Conservation (phyloP, 2,329 filamentous ascomycete genomes). For the Paracorniculantispora psalliotae region DNA sequence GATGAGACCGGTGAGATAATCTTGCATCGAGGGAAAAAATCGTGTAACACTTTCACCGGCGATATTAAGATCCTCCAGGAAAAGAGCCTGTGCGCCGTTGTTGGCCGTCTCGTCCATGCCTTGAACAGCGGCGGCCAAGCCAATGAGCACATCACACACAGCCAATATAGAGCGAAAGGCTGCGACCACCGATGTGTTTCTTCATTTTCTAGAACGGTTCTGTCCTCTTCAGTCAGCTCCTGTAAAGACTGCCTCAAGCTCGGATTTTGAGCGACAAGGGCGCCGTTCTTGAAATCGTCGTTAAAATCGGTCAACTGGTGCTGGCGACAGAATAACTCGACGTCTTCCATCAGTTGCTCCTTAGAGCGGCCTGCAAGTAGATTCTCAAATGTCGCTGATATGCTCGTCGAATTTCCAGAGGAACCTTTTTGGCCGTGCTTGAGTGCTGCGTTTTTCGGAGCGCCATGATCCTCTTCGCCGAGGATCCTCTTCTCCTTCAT, state of each 20-base stretch:
- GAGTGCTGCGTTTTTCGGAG: background rate
- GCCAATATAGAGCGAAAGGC: background rate
- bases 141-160: background rate
- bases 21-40: background rate
- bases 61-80: background rate
- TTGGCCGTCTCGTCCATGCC: background rate
- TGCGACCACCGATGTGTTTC: background rate
- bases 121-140: background rate
- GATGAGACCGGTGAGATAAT: background rate
- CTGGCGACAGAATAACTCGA: background rate
- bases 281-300: slow-evolving; percentile 9
- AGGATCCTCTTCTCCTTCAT: background rate
- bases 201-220: background rate
- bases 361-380: background rate
- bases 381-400: background rate
- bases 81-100: background rate
- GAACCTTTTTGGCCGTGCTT: background rate
- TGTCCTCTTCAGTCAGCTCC: background rate
- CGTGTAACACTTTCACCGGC: background rate
- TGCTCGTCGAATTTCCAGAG: background rate
- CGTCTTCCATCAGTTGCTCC: background rate
- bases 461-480: background rate
- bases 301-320: background rate
- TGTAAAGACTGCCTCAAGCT: background rate
- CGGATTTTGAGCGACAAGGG: slow-evolving; percentile 6